These are phyloP conservation scores for Perkinsela sp. DNA, from an alignment of 208 protist species.

Conservation along the genomic window DNA sequence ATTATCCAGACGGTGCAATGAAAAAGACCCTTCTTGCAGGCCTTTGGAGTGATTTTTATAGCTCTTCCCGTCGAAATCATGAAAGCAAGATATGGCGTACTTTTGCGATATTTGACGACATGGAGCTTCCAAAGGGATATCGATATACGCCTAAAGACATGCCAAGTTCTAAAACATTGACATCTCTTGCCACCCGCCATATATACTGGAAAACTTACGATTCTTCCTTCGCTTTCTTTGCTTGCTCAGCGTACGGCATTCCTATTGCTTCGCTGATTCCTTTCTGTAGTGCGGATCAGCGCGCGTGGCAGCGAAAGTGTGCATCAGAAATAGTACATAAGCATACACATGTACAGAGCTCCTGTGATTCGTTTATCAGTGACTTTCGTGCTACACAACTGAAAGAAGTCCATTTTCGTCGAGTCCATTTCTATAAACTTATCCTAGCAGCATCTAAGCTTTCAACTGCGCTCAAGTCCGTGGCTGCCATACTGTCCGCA, in stretches of 20 bases:
- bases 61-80: not conserved
- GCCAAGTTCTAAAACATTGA: not conserved
- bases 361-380: not conserved
- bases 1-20: not conserved
- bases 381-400: not conserved
- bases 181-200: not conserved
- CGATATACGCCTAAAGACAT: not conserved
- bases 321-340: not conserved
- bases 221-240: not conserved
- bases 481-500: not conserved
- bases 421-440: not conserved
- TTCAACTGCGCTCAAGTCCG: not conserved
- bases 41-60: not conserved
- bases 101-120: not conserved
- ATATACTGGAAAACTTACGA: not conserved
- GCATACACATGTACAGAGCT: not conserved
- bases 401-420: not conserved
- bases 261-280: not conserved
- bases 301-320: not conserved
- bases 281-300: not conserved
- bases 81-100: not conserved
- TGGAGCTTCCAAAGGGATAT: not conserved
- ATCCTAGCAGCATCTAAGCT: not conserved
- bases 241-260: not conserved
- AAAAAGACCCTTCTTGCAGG: not conserved